These are phyloP conservation scores for Botrytis fragariae DNA, from an alignment of 2,329 filamentous ascomycete species.

Conservation along the genomic window DNA sequence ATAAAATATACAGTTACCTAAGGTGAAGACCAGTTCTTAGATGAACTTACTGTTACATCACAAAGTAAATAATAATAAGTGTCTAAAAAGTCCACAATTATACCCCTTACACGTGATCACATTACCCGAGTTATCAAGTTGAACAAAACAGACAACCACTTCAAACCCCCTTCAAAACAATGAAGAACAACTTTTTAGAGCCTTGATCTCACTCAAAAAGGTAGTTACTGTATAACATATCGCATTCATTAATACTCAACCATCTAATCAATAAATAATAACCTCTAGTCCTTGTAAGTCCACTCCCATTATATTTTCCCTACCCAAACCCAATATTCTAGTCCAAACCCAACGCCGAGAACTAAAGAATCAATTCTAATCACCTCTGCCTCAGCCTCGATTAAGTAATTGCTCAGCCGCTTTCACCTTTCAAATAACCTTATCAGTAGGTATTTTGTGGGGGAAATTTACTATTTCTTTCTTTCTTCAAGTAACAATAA, in stretches of 20 bases:
- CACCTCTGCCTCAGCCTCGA: background rate
- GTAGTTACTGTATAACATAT: accelerated
- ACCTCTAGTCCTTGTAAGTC: background rate
- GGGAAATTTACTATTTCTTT: too few relatives aligned
- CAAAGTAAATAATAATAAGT: too few relatives aligned
- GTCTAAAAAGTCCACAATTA: background rate
- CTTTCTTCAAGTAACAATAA: background rate
- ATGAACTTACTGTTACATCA: too few relatives aligned
- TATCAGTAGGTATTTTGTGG: background rate
- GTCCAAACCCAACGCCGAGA: background rate
- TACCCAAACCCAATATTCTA: background rate
- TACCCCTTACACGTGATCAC: slow-evolving; percentile 6
- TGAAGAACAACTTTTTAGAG: background rate
- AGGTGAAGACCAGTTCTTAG: too few relatives aligned
- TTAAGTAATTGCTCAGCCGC: background rate
- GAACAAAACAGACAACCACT: background rate
- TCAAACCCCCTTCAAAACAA: background rate
- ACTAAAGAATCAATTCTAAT: background rate
- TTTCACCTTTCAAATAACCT: background rate
- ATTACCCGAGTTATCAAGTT: background rate
- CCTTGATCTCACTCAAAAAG: background rate
- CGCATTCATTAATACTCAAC: accelerated
- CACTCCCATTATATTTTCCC: background rate
- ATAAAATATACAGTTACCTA: too few relatives aligned
- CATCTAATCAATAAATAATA: background rate